These are phyloP conservation scores for Brasenia schreberi DNA, from an alignment of 164 flowering plant species.

Conservation along the genomic window DNA sequence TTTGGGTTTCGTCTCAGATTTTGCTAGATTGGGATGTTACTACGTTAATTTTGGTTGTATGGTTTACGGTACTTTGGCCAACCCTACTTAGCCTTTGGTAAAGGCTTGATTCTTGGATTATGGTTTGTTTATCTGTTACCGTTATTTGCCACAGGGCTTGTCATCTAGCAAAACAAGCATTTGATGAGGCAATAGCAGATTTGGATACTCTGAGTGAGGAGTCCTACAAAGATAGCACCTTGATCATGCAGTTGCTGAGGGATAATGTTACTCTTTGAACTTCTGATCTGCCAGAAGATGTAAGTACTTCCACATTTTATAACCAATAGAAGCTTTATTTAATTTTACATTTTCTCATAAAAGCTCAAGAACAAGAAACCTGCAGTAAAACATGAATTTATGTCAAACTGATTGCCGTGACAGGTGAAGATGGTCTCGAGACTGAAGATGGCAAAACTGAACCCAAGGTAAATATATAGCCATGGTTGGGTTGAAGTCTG, in stretches of 20 bases:
- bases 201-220: slow-evolving; percentile 16
- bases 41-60: no score
- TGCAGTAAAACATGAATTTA: background rate
- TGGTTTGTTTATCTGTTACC: background rate
- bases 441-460: slow-evolving; percentile 40
- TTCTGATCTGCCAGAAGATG: slow-evolving; percentile 13
- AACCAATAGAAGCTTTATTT: no score
- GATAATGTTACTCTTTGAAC: slow-evolving; percentile 16
- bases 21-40: no score
- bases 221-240: slow-evolving; percentile 16
- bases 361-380: no score
- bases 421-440: slow-evolving; percentile 51
- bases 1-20: no score
- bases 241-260: slow-evolving; percentile 18
- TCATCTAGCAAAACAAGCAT: slow-evolving; percentile 18
- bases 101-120: no score
- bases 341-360: no score
- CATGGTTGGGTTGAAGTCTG: no score
- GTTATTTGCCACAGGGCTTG: slow-evolving; percentile 10
- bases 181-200: slow-evolving; percentile 18
- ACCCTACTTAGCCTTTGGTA: no score
- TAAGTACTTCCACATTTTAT: slow-evolving; percentile 1
- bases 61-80: no score
- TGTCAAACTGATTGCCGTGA: slow-evolving; percentile 2
- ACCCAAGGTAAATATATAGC: slow-evolving; percentile 21